A percentile compares a stretch with the other conserved stretches of the same genome.
Evolutionary conservation across 148 eudicot species (phyloP).

Genomic region (Fagopyrum tataricum): DNA sequence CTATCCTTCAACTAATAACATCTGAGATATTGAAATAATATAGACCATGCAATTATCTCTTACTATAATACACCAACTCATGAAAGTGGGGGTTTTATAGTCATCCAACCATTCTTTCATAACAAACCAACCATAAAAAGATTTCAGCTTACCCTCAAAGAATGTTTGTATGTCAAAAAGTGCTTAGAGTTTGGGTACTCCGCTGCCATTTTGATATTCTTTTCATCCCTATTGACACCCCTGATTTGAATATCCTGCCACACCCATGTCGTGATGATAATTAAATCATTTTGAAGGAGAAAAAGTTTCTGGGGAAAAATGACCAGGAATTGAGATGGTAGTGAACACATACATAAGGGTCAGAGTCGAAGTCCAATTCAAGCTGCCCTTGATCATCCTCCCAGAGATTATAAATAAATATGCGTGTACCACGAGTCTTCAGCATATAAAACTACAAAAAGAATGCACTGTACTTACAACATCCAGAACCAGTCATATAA

Average conservation of each 20-base stretch:
- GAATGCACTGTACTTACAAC: neutral
- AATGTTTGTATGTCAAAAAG: conserved; percentile 79
- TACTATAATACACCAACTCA: too few species aligned
- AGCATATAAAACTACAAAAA: conserved; percentile 55
- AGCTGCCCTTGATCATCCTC: conserved; percentile 81
- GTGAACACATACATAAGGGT: conserved; percentile 48
- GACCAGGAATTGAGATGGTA: neutral
- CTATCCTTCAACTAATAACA: too few species aligned
- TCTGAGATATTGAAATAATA: neutral
- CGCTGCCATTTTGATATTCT: conserved; percentile 69
- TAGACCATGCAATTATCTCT: neutral
- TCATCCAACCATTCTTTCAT: neutral
- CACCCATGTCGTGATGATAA: conserved; percentile 13
- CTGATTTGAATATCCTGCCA: conserved; percentile 87
- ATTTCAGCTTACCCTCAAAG: conserved; percentile 57
- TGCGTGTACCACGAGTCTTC: conserved; percentile 77
- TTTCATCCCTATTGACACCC: conserved; percentile 84
- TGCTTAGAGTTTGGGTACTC: conserved; percentile 68
- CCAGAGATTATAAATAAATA: conserved; percentile 91
- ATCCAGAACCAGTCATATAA: neutral
- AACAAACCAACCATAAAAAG: neutral
- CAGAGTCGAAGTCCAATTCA: conserved; percentile 83
- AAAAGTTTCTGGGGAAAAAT: neutral
- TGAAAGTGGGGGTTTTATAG: neutral
- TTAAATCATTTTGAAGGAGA: neutral